phyloP scores from a whole-genome alignment of 208 protist genomes.

The Leptomonas seymouri region DNA sequence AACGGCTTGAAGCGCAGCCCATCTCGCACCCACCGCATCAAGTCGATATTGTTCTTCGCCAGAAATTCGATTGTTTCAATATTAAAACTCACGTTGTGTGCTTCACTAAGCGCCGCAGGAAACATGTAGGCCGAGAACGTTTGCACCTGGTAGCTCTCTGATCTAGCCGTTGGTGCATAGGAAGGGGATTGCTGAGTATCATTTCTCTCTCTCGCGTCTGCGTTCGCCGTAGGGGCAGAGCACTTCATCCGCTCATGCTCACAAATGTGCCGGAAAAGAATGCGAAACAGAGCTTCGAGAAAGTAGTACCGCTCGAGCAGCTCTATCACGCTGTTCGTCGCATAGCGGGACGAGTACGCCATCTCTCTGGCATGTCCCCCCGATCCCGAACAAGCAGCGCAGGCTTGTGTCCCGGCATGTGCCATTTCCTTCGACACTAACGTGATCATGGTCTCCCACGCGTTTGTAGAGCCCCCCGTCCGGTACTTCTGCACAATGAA shows the following conservation, averaged over 20 bases:
- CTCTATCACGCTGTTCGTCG: conserved; percentile 6
- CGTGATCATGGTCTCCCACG: not conserved
- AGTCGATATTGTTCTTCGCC: conserved; percentile 64
- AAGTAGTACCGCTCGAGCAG: conserved; percentile 20
- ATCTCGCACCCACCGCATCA: conserved; percentile 57
- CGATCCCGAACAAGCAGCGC: not conserved
- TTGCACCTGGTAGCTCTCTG: conserved; percentile 25
- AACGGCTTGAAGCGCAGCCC: conserved; percentile 53
- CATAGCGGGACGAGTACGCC: not conserved
- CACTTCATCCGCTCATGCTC: not conserved
- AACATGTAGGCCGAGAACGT: conserved; percentile 67
- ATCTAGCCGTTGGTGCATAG: not conserved
- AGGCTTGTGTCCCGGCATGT: not conserved
- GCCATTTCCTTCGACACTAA: not conserved
- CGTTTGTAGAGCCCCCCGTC: not conserved
- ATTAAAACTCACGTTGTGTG: conserved; percentile 39
- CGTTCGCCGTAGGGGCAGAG: not conserved
- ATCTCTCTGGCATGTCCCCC: not conserved
- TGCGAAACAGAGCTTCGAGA: conserved; percentile 15
- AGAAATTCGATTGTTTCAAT: conserved; percentile 60
- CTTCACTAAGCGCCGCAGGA: conserved; percentile 22
- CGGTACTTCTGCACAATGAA: not conserved
- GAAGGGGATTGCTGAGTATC: not conserved
- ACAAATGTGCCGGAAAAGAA: not conserved
- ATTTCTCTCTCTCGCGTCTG: not conserved